Evolutionary conservation across 140 eudicot genomes (phyloP).

Genomic region (Anethum foeniculum): DNA sequence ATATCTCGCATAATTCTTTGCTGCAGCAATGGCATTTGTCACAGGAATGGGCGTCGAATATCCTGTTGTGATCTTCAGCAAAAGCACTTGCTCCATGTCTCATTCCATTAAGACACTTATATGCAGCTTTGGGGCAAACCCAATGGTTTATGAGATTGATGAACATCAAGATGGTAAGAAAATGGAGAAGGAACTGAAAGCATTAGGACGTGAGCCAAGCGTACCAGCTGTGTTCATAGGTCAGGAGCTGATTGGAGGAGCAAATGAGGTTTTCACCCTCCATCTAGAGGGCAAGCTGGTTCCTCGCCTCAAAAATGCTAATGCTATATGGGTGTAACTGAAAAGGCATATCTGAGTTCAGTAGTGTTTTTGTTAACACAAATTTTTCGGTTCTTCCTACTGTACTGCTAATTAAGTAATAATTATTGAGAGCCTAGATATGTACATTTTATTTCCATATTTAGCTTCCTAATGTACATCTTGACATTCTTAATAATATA

Average conservation of each 20-base stretch:
- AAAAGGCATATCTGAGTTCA: neutral
- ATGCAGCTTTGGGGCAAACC: constrained; percentile 5
- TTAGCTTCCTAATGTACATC: neutral
- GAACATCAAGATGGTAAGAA: neutral
- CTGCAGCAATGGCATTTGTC: neutral
- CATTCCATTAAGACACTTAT: neutral
- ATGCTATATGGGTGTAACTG: constrained; percentile 9
- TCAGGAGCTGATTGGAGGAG: neutral
- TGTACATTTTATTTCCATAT: neutral
- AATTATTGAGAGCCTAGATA: neutral
- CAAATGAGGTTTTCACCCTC: neutral
- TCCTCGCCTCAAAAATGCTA: neutral
- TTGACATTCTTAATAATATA: neutral
- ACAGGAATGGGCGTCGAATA: neutral
- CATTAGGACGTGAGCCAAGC: constrained; percentile 2
- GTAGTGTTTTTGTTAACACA: neutral
- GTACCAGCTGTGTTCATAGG: constrained; percentile 1
- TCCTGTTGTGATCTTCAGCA: constrained; percentile 1
- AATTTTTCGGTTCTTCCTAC: neutral
- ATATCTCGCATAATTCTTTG: neutral
- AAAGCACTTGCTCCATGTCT: neutral
- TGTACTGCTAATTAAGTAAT: neutral
- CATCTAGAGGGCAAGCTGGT: neutral
- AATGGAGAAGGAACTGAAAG: neutral
- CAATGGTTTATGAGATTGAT: neutral